phyloP scores from a whole-genome alignment of 2,329 filamentous ascomycete species.

The Gnomoniopsis sp. region DNA sequence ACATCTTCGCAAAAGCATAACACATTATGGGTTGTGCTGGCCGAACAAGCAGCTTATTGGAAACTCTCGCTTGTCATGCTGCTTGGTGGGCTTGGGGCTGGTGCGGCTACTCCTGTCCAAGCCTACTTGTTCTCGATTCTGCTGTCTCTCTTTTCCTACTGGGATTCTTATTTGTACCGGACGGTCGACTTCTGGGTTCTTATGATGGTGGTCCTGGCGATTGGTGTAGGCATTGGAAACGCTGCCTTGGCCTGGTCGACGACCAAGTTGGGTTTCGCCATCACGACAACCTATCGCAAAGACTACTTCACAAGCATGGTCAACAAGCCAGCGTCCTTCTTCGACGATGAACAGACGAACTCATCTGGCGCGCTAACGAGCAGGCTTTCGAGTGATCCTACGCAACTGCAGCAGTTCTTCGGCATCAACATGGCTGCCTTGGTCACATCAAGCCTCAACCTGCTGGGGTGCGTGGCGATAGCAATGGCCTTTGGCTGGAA shows the following conservation, averaged over 20 bases:
- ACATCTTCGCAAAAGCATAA: too few species aligned
- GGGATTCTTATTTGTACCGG: not conserved
- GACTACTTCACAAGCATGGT: slow-evolving; percentile 59
- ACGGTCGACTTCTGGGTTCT: slow-evolving; percentile 13
- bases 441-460: slow-evolving; percentile 57
- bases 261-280: slow-evolving; percentile 8
- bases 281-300: slow-evolving; percentile 33
- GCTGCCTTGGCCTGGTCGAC: slow-evolving; percentile 13
- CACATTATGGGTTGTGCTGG: not conserved
- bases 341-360: slow-evolving; percentile 48
- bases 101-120: slow-evolving; percentile 34
- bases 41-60: not conserved
- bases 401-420: slow-evolving; percentile 45
- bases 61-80: not conserved
- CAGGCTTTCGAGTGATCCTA: slow-evolving; percentile 51
- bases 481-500: slow-evolving; percentile 75
- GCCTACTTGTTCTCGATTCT: slow-evolving; percentile 54
- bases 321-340: slow-evolving; percentile 56
- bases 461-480: slow-evolving; percentile 49
- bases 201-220: slow-evolving; percentile 6
- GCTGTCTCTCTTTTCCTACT: slow-evolving; percentile 42
- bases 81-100: slow-evolving; percentile 19
- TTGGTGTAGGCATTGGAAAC: slow-evolving; percentile 5
- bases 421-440: slow-evolving; percentile 57
- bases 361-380: slow-evolving; percentile 52